These are phyloP conservation scores for Trichoderma atroviride DNA, from an alignment of 2,329 filamentous ascomycete species.

Conservation along the genomic window DNA sequence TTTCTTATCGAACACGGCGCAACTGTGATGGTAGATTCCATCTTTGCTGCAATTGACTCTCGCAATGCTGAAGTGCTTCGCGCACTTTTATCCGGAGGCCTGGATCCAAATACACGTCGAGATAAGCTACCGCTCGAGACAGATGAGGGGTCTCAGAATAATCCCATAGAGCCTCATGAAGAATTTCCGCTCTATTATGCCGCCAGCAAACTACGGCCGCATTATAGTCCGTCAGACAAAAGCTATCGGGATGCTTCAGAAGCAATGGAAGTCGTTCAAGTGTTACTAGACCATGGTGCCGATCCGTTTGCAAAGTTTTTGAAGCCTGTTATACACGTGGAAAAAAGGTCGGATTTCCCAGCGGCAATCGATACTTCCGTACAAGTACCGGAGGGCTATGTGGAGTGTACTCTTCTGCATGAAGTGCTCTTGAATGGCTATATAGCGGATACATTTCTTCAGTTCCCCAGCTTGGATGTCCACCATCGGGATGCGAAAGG, in stretches of 20 bases:
- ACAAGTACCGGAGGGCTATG: neutral
- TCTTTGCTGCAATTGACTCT: constrained; percentile 30
- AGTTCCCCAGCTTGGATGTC: constrained; percentile 30
- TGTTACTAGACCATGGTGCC: constrained; percentile 34
- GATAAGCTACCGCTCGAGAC: neutral
- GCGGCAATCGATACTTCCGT: neutral
- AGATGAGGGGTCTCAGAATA: neutral
- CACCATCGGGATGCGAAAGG: constrained; percentile 34
- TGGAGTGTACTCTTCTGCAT: constrained; percentile 33
- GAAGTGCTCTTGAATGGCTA: constrained; percentile 26
- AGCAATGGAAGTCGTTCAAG: constrained; percentile 21
- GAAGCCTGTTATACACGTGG: neutral
- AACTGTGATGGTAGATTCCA: constrained; percentile 14
- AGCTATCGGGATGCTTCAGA: neutral
- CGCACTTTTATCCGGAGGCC: constrained; percentile 26
- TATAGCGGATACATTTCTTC: constrained; percentile 30
- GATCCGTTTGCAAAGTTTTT: constrained; percentile 33
- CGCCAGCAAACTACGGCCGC: neutral
- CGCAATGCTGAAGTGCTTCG: constrained; percentile 17
- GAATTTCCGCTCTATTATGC: constrained; percentile 27
- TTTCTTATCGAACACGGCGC: constrained; percentile 30
- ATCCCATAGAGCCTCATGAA: neutral
- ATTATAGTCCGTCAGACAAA: neutral
- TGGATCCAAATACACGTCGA: constrained; percentile 27
- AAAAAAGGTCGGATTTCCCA: fast-evolving